Evolutionary conservation across 768 basidiomycete species (phyloP), one percentile per base, ranked within the genome.

Genomic region (Botryobasidium botryosum): DNA sequence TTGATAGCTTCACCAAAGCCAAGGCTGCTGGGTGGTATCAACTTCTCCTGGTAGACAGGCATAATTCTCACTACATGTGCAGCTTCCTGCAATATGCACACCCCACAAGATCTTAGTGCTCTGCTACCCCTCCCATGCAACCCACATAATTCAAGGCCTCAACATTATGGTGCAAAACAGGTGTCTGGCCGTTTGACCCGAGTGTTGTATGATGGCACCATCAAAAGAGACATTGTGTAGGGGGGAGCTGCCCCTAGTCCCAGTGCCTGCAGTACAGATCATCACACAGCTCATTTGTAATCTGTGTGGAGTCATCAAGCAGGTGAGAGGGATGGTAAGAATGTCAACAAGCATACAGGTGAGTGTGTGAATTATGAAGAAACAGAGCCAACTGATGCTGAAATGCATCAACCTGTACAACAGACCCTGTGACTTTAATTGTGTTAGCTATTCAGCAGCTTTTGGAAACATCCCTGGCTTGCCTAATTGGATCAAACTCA

Each of bases 11-110:
- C 31, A 71, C 67, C 15, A 37, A 51, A 7, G 55, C 49, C 8
- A 67, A 68, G 46, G 61, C 60, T 5, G 45, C 44, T 10, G 60
- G 61, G 3, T 33, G 49, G 5, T 38, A 50, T 8, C 48, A 54
- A 0, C 47, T 68, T 1, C 64, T 72, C 7, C 49, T 65, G 8
- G 58, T 72, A 8, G 66, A 72, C 57, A 64, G 70, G 0, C 70
- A 72, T 44, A 61, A 56, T 40, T 69, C 64, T 0, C 69, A 71
- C 45, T 64, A 61, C 45, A 62, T 59, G 3, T 37, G 44, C 3
- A 55, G 44, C 5, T 66, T 70, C 45, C 61, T 72, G 15, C 43
- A 57, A 8, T 64, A 64, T 55, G 64, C 65, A 0, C 42, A 51
- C 2, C 52, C 0, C 43, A 68, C 47, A 53, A 59, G 1, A 70